A percentile compares a stretch with the other conserved stretches of the same genome.
phyloP scores from a whole-genome alignment of 2,329 filamentous ascomycete species.

The Parascedosporium putredinis region DNA sequence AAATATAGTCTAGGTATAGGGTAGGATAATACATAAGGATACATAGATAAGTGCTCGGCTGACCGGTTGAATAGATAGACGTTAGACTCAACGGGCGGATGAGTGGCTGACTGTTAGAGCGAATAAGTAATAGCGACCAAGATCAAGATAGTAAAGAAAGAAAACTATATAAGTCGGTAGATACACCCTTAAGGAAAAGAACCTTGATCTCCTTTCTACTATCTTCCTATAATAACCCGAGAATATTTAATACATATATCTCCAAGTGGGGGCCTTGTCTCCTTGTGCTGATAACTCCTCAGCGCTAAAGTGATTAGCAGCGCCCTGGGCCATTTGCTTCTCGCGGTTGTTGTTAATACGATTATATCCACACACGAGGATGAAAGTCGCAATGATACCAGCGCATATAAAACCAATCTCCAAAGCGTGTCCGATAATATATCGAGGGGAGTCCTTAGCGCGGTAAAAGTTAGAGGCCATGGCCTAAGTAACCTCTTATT shows the following conservation, averaged over 20 bases:
- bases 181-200: too few relatives aligned
- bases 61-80: too few relatives aligned
- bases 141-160: too few relatives aligned
- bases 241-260: constrained; percentile 49
- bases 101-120: too few relatives aligned
- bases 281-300: constrained; percentile 48
- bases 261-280: constrained; percentile 52
- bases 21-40: too few relatives aligned
- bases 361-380: constrained; percentile 36
- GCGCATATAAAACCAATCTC: constrained; percentile 37
- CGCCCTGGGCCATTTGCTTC: constrained; percentile 29
- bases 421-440: constrained; percentile 37
- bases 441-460: constrained; percentile 34
- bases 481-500: constrained; percentile 26
- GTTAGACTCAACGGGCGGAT: too few relatives aligned
- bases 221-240: too few relatives aligned
- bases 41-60: too few relatives aligned
- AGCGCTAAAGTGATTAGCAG: constrained; percentile 25
- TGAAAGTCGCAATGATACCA: constrained; percentile 25
- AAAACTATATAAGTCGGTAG: too few relatives aligned
- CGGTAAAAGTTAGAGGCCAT: constrained; percentile 67
- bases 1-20: too few relatives aligned
- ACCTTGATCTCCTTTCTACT: too few relatives aligned
- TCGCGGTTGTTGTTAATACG: constrained; percentile 49
- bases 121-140: too few relatives aligned